Conservation (phyloP, 768 basidiomycete genomes). For the Russula earlei region DNA sequence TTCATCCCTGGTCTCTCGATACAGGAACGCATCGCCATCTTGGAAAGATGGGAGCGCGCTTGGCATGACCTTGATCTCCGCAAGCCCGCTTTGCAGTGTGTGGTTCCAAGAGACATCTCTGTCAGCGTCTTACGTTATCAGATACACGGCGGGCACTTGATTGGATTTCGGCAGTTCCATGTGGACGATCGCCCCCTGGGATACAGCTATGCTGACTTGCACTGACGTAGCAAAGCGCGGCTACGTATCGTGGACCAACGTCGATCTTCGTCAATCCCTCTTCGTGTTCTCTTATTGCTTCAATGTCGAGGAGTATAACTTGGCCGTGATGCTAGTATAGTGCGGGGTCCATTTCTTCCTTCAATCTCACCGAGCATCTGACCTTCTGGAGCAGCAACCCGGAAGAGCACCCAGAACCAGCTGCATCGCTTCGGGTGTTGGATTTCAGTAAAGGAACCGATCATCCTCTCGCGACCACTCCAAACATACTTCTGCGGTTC, state of each 20-base stretch:
- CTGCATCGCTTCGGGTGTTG: slow-evolving; percentile 1
- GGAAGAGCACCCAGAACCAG: slow-evolving; percentile 5
- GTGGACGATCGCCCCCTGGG: slow-evolving; percentile 14
- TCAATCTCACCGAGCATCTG: neutral
- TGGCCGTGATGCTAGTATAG: slow-evolving; percentile 13
- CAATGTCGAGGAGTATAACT: slow-evolving; percentile 8
- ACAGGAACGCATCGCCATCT: slow-evolving; percentile 4
- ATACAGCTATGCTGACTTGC: slow-evolving; percentile 7
- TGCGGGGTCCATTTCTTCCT: neutral
- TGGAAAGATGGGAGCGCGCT: slow-evolving; percentile 10
- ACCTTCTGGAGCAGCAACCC: slow-evolving; percentile 1
- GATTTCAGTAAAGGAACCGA: slow-evolving; percentile 4
- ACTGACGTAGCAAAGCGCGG: slow-evolving; percentile 3
- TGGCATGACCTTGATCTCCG: slow-evolving; percentile 12
- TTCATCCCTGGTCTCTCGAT: slow-evolving; percentile 3
- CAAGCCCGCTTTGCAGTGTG: slow-evolving; percentile 4
- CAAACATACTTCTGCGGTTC: slow-evolving; percentile 2
- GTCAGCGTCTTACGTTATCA: slow-evolving; percentile 5
- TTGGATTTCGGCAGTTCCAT: slow-evolving; percentile 4
- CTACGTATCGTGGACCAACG: neutral
- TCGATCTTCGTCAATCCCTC: slow-evolving; percentile 10
- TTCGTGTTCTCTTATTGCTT: slow-evolving; percentile 9
- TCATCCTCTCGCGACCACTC: slow-evolving; percentile 6
- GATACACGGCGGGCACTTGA: slow-evolving; percentile 12
- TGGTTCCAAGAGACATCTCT: slow-evolving; percentile 5